Base-by-base conservation (phyloP, 2,329 filamentous ascomycete genomes). In the Xylaria digitata region DNA sequence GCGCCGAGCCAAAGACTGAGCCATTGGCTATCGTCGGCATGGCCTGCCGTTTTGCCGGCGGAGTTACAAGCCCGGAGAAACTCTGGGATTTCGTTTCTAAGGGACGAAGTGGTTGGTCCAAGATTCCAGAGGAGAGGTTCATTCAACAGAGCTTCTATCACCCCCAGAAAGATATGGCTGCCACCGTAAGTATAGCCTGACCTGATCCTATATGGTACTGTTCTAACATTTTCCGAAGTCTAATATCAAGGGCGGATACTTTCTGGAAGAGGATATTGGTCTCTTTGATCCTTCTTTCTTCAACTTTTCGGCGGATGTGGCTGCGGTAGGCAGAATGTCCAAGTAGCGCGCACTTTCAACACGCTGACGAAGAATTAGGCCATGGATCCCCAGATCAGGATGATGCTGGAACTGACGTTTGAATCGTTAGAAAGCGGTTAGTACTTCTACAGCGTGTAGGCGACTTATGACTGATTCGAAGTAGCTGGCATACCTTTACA, bases 221-320 rank as follows among this genome's bases (percentile, higher is more conserved):
- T 30, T 19, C 53, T 55, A 55, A 55, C 53, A 3, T 2, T 30
- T 43, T 11, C 7, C 4, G 2, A n/a, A 55, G 53, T 55, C 53
- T 2, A 42, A 55, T 43, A 55, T 55, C 37, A 26, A n/a, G 6
- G 70, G 70, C 30, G 77, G 67, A 0, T 71, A 79, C 59, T 78
- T 80, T 52, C 66, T 80, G 6, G 52, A 72, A 6, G 74, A 78
- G 21, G 76, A 81, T 56, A 48, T 75, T 0, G 74, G 64, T 1
- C 54, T 54, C 0, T 81, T 80, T 57, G 80, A 82, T 66, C 77
- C 78, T 0, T 71, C 73, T 0, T 81, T 81, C 64, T 82, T 82
- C 67, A 73, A 70, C 0, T 74, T 78, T n/a, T 71, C 73, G 1
- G 62, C 75, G 0, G 73, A 73, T 1, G 75, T 74, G 9, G 71